These are phyloP conservation scores for Rugosomyces carneus DNA, from an alignment of 1,284 basidiomycete species.

Conservation along the genomic window DNA sequence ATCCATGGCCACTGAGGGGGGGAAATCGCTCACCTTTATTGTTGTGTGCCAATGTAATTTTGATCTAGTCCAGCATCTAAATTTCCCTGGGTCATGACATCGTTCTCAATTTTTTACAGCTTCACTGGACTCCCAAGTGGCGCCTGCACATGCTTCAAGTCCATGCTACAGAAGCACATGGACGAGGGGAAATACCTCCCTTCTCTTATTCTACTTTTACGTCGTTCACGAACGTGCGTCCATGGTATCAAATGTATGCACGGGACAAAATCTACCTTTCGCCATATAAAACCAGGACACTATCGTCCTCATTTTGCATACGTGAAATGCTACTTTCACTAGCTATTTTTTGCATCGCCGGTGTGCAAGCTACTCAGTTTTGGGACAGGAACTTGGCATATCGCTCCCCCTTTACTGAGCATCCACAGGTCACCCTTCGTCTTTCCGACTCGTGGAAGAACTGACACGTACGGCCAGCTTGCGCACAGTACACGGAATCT, in stretches of 20 bases:
- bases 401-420: slow-evolving; percentile 39
- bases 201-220: neutral
- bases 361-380: slow-evolving; percentile 5
- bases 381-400: slow-evolving; percentile 36
- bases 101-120: no score
- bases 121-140: neutral
- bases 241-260: neutral
- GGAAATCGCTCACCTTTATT: no score
- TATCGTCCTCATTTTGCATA: no score
- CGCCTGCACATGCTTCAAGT: neutral
- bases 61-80: no score
- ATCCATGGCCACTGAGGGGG: no score
- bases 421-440: slow-evolving; percentile 27
- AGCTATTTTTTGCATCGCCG: neutral
- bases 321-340: no score
- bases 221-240: slow-evolving; percentile 4
- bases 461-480: slow-evolving; percentile 24
- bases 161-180: neutral
- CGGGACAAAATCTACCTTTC: slow-evolving; percentile 3
- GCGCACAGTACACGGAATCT: slow-evolving; percentile 34
- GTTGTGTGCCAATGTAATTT: no score
- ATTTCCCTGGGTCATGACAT: no score
- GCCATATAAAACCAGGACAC: no score
- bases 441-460: neutral
- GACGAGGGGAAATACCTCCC: neutral